Conservation (phyloP, 1,284 basidiomycete genomes). For the Spongispora temasekensis region DNA sequence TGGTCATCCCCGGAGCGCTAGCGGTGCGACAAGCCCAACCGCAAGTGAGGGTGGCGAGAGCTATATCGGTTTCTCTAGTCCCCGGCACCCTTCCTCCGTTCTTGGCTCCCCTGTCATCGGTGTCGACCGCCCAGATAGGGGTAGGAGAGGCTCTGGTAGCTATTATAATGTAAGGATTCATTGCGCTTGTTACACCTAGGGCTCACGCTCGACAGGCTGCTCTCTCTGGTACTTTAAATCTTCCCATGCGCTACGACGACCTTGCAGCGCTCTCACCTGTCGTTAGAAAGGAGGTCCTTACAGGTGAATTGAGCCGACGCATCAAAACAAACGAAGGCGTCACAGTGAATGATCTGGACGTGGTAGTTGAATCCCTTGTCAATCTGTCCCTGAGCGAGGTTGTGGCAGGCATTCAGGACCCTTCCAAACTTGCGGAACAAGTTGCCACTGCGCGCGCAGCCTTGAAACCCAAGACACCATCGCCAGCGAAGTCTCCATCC, state of each 20-base stretch:
- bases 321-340: constrained; percentile 60
- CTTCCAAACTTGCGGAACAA: constrained; percentile 62
- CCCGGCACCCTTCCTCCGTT: constrained; percentile 52
- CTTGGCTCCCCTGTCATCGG: constrained; percentile 58
- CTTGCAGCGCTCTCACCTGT: constrained; percentile 78
- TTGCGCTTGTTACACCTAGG: background rate
- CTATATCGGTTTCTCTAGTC: constrained; percentile 69
- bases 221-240: constrained; percentile 70
- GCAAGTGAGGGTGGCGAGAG: constrained; percentile 78
- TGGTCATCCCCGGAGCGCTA: constrained; percentile 73
- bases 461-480: constrained; percentile 44
- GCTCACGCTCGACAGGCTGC: constrained; percentile 56
- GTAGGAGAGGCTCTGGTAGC: constrained; percentile 75
- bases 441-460: constrained; percentile 50
- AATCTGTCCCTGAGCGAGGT: constrained; percentile 72
- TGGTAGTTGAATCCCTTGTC: constrained; percentile 69
- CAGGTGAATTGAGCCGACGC: constrained; percentile 77
- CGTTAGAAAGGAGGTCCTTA: constrained; percentile 80
- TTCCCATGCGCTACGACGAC: constrained; percentile 82
- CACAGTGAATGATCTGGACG: constrained; percentile 55
- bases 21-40: constrained; percentile 80
- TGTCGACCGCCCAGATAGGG: constrained; percentile 60
- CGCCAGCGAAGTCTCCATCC: constrained; percentile 47
- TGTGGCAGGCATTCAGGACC: constrained; percentile 72
- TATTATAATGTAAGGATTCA: constrained; percentile 66